phyloP scores from a whole-genome alignment of 2,329 filamentous ascomycete species.

The Hansfordia pulvinata region DNA sequence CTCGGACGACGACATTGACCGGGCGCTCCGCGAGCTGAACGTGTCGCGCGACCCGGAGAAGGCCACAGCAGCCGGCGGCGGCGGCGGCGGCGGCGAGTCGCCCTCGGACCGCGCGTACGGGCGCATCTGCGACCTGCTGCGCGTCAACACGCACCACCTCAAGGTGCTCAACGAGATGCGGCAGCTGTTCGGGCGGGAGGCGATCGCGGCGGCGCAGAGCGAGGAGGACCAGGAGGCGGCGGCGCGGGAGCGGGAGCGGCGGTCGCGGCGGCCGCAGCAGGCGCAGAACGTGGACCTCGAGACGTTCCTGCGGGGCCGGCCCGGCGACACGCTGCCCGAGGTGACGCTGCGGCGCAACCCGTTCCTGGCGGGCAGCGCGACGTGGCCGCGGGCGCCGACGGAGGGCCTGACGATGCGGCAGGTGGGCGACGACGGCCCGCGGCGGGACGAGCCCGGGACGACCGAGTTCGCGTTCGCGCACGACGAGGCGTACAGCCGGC shows the following conservation, averaged over 20 bases:
- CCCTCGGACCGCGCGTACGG: conserved; percentile 16
- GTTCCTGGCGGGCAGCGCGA: conserved; percentile 75
- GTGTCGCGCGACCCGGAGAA: conserved; percentile 9
- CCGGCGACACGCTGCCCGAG: conserved; percentile 52
- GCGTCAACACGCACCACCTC: conserved; percentile 53
- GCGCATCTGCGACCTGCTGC: conserved; percentile 26
- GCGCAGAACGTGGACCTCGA: conserved; percentile 41
- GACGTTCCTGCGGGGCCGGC: conserved; percentile 37
- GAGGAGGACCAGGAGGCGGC: conserved; percentile 32
- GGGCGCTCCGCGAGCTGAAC: conserved; percentile 24
- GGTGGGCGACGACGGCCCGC: conserved; percentile 19
- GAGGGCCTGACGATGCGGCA: conserved; percentile 75
- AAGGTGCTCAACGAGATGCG: conserved; percentile 89
- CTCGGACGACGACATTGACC: conserved; percentile 40
- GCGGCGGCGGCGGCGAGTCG: conserved; percentile 3
- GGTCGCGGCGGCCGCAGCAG: conserved; percentile 18
- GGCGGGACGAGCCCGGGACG: conserved; percentile 31
- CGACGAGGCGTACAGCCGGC: conserved; percentile 55
- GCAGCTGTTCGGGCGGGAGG: conserved; percentile 40
- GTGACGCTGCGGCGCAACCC: conserved; percentile 64
- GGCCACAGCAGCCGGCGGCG: conserved; percentile 3
- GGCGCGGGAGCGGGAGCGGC: conserved; percentile 19
- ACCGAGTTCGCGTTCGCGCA: conserved; percentile 70
- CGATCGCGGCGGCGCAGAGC: conserved; percentile 37
- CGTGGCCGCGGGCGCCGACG: conserved; percentile 69